phyloP scores from a whole-genome alignment of 2,329 filamentous ascomycete species.

The Talaromyces amestolkiae region DNA sequence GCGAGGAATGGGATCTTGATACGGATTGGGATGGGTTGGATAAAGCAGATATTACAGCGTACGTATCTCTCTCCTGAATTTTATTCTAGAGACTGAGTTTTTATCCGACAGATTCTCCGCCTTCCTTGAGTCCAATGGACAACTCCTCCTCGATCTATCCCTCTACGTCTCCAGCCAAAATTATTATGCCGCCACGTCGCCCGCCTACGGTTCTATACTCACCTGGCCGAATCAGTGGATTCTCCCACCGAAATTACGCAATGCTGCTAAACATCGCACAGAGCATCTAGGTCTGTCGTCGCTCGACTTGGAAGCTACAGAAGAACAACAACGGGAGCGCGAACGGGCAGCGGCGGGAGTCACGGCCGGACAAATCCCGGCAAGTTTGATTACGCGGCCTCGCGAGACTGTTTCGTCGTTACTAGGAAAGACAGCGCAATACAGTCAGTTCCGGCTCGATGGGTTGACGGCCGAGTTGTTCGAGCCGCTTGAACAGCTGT shows the following conservation, averaged over 20 bases:
- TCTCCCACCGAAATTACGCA: constrained; percentile 69
- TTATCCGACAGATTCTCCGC: constrained; percentile 48
- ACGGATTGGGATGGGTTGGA: constrained; percentile 41
- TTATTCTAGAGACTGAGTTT: too few relatives aligned
- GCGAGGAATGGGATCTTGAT: constrained; percentile 51
- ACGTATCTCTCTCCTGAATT: constrained; percentile 23
- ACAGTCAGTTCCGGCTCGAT: constrained; percentile 72
- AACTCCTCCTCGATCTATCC: constrained; percentile 76
- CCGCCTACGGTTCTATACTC: constrained; percentile 75
- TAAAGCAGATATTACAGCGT: constrained; percentile 52
- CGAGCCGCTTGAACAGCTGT: constrained; percentile 64
- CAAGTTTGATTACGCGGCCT: constrained; percentile 54
- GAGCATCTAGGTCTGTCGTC: constrained; percentile 67
- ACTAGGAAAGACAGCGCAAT: constrained; percentile 66
- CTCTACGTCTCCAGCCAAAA: constrained; percentile 90
- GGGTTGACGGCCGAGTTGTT: constrained; percentile 69
- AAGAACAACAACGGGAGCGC: constrained; percentile 40
- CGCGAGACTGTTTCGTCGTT: constrained; percentile 60
- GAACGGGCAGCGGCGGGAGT: constrained; percentile 39
- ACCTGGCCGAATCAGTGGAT: constrained; percentile 88
- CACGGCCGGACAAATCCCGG: constrained; percentile 39
- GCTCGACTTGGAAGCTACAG: constrained; percentile 59
- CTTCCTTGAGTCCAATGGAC: constrained; percentile 72
- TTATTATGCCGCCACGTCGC: constrained; percentile 73
- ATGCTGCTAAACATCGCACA: constrained; percentile 67